A percentile compares a stretch with the other conserved stretches of the same genome.
Evolutionary conservation across 2,329 filamentous ascomycete species (phyloP).

Genomic region (Trichoderma breve): DNA sequence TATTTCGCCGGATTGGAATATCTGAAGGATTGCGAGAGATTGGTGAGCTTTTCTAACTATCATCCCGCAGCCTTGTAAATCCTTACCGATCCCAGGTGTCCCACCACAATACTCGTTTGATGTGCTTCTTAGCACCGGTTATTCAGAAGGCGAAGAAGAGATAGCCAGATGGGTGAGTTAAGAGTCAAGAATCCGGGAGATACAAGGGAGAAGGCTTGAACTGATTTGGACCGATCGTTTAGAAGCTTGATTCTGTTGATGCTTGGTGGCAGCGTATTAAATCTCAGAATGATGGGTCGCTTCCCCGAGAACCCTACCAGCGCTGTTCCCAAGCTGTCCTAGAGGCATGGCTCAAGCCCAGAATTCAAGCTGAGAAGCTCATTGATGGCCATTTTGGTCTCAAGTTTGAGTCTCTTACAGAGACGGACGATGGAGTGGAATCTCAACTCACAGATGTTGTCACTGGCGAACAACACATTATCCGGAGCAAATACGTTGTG

Average conservation of each 20-base stretch:
- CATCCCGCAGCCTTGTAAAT: no score
- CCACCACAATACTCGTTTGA: slow-evolving; percentile 1
- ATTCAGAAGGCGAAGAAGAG: background rate
- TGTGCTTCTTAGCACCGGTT: background rate
- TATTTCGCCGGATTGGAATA: background rate
- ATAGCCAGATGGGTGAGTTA: background rate
- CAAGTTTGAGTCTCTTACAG: slow-evolving; percentile 1
- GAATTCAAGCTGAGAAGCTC: background rate
- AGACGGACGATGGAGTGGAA: slow-evolving; percentile 8
- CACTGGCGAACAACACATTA: slow-evolving; percentile 3
- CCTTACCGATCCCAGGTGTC: background rate
- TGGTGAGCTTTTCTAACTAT: background rate
- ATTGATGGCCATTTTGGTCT: slow-evolving; percentile 7
- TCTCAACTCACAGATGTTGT: background rate
- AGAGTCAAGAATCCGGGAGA: background rate
- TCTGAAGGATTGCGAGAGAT: background rate
- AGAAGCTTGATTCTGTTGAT: background rate
- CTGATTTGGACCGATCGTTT: background rate
- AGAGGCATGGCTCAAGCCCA: slow-evolving; percentile 9
- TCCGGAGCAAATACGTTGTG: slow-evolving; percentile 5
- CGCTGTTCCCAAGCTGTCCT: slow-evolving; percentile 9
- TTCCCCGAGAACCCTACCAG: slow-evolving; percentile 7
- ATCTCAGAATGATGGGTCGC: background rate
- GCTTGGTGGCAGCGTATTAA: background rate
- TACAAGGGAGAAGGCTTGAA: background rate